Base-by-base conservation (phyloP, 495 filamentous ascomycete genomes). In the Jackrogersella minutella region DNA sequence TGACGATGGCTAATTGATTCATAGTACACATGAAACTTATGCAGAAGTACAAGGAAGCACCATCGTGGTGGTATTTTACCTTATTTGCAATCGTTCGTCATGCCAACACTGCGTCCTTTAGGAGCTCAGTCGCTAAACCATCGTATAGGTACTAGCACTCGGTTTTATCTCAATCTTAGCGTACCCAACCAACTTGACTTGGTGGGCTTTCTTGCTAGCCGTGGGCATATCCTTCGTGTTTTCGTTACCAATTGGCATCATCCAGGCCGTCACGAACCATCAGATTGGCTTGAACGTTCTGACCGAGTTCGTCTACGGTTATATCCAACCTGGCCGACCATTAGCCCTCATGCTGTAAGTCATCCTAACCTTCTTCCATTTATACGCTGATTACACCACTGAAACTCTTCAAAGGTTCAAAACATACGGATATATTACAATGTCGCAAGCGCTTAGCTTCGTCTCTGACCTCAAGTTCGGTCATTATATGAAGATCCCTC, bases 401-500 rank as follows among this genome's bases (percentile, higher is more conserved):
- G 1, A 59, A n/a, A 50, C 50, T 30, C 7, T 36, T n/a, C 28
- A 3, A 37, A 83, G 80, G 22, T 91, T 92, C 78, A 91, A 92
- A 73, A 90, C 88, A 13, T 90, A 89, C 62, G 88, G 88, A 37
- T 92, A 88, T 69, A 88, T 90, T 64, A 89, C 87, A 36, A 85
- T 89, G 78, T 80, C 81, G 13, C 84, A 85, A 72, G 80, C 82
- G 11, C 74, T 86, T n/a, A 79, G 72, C 58, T 87, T 86, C 69
- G 77, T 84, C 14, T 73, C 75, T 1, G 84, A 86, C 68, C 76
- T 87, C 46, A 85, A 86, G 55, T 80, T 83, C 56, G 89, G 87
- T 6, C 88, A 91, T 70, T 92, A 91, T 75, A 86, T 91, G 76
- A 90, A 91, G 70, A 85, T 90, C n/a, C 79, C 78, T 1, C 88